phyloP scores from a whole-genome alignment of 306 rosid genomes.

The Begonia peltatifolia region DNA sequence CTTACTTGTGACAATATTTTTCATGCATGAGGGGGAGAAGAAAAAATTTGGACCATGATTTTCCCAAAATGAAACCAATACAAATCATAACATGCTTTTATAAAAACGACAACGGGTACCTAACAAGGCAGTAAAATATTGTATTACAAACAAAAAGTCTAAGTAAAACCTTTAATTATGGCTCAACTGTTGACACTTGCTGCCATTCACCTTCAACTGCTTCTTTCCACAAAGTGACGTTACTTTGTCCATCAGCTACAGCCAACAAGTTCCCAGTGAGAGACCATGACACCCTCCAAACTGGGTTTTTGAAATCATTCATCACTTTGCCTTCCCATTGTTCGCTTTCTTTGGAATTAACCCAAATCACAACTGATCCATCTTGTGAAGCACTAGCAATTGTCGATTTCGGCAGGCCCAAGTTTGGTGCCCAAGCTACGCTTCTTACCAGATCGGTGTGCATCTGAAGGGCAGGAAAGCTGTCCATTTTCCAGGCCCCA shows the following conservation, averaged over 20 bases:
- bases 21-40: too few relatives aligned
- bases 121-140: too few relatives aligned
- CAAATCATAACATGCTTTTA: too few relatives aligned
- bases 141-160: too few relatives aligned
- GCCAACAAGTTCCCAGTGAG: constrained; percentile 84
- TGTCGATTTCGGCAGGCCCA: constrained; percentile 85
- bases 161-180: constrained; percentile 16
- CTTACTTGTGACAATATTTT: too few relatives aligned
- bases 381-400: constrained; percentile 88
- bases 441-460: constrained; percentile 82
- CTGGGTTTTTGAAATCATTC: constrained; percentile 70
- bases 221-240: constrained; percentile 83
- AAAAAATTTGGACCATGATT: too few relatives aligned
- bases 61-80: too few relatives aligned
- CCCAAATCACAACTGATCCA: constrained; percentile 75
- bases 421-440: constrained; percentile 95
- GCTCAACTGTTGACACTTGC: constrained; percentile 68
- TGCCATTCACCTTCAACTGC: constrained; percentile 95
- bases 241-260: constrained; percentile 72
- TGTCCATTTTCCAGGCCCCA: constrained; percentile 82
- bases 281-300: constrained; percentile 96
- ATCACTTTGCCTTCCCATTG: constrained; percentile 78
- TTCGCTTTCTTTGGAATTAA: constrained; percentile 68
- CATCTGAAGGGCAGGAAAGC: constrained; percentile 76
- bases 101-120: too few relatives aligned